phyloP scores from a whole-genome alignment of 78 protist genomes.

The Cavenderia fasciculata region DNA sequence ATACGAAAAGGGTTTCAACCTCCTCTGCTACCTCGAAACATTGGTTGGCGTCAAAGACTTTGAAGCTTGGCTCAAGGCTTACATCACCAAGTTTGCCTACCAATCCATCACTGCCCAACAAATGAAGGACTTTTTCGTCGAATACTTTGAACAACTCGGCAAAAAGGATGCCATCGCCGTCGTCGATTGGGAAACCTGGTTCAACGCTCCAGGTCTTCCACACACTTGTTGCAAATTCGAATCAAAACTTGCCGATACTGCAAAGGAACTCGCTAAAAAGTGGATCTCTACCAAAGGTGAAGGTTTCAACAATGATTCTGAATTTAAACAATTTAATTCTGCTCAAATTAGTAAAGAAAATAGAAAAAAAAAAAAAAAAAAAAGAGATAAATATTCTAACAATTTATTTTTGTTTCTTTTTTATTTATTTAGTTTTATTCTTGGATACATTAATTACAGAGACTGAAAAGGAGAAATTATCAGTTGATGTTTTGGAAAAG shows the following conservation, averaged over 20 bases:
- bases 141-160: constrained; percentile 16
- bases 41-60: constrained; percentile 72
- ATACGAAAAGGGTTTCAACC: constrained; percentile 90
- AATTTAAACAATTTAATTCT: constrained; percentile 20
- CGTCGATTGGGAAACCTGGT: constrained; percentile 85
- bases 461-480: not conserved
- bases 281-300: constrained; percentile 27
- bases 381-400: no score
- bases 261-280: constrained; percentile 32
- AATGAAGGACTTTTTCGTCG: constrained; percentile 42
- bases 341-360: constrained; percentile 41
- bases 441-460: constrained; percentile 24
- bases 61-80: constrained; percentile 61
- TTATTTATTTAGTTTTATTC: constrained; percentile 9
- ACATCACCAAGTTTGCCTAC: constrained; percentile 46
- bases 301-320: not conserved
- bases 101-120: constrained; percentile 74
- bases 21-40: constrained; percentile 84
- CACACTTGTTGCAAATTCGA: not conserved
- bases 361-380: no score
- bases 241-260: not conserved
- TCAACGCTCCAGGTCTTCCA: constrained; percentile 86
- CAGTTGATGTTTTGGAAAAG: constrained; percentile 9
- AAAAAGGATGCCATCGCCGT: constrained; percentile 22
- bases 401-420: not conserved